A percentile compares a stretch with the other conserved stretches of the same genome.
Conservation (phyloP, 2,329 filamentous ascomycete genomes). For the Didymella exigua region DNA sequence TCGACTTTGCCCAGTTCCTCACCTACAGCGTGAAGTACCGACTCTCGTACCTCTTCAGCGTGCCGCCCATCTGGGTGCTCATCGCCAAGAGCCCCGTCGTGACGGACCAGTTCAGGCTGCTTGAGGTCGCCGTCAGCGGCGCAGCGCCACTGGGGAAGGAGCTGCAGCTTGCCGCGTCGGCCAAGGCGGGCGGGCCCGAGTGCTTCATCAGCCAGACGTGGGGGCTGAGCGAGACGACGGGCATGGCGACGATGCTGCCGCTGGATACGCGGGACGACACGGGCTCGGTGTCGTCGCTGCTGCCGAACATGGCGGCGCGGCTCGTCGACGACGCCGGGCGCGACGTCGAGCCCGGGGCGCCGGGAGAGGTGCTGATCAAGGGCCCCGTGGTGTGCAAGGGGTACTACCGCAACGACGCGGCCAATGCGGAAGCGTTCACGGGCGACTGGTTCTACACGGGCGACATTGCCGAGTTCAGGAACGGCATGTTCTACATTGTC, state of each 20-base stretch:
- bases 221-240: constrained; percentile 63
- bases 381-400: constrained; percentile 47
- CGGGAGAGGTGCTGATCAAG: constrained; percentile 44
- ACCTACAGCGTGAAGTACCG: constrained; percentile 56
- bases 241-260: constrained; percentile 56
- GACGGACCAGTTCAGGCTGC: constrained; percentile 60
- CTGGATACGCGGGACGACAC: constrained; percentile 51
- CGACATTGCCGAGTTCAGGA: constrained; percentile 45
- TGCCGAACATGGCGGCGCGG: constrained; percentile 47
- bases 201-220: constrained; percentile 60
- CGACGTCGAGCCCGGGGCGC: constrained; percentile 40
- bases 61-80: constrained; percentile 65
- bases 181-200: constrained; percentile 55
- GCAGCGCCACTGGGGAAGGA: constrained; percentile 64
- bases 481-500: constrained; percentile 51
- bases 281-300: constrained; percentile 54
- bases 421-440: constrained; percentile 37
- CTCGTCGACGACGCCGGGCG: constrained; percentile 44
- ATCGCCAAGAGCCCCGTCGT: constrained; percentile 64
- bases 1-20: constrained; percentile 63
- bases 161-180: constrained; percentile 58
- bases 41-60: constrained; percentile 63
- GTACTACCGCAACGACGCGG: constrained; percentile 45
- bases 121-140: constrained; percentile 58
- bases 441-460: constrained; percentile 49